Evolutionary conservation across 2,329 filamentous ascomycete species (phyloP), one percentile per base, ranked within the genome.

Genomic region (Penicillium nordicum): DNA sequence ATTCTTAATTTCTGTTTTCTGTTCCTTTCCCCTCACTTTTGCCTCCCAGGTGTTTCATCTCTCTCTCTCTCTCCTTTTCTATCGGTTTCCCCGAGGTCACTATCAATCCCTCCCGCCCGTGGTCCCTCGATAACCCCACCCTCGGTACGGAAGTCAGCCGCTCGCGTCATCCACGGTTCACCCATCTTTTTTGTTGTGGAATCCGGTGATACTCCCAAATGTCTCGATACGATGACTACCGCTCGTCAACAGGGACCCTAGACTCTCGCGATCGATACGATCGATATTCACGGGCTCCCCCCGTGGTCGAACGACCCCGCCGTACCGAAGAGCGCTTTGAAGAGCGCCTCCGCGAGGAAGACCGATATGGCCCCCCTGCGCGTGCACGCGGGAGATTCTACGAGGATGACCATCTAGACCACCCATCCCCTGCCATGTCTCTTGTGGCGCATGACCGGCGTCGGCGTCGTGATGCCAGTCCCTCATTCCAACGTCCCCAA

Each of bases 401-500:
- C 51, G 74, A 78, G 49, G 72, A 74, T 58, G 74, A 74, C 55
- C 73, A 74, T 52, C 67, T 77, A 52, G 61, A 68, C 71, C 62
- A 78, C 72, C 27, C 75, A 72, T 58, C 80, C 72, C 30, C 75
- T 72, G 59, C 80, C 29, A 80, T 79, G 54, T 79, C 82, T 7
- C 73, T 86, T 62, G 81, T 77, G 56, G 81, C 84, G 50, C 84
- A 82, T 44, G 79, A 82, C 50, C 73, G 78, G 63, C 84, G 84
- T 56, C 79, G 82, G 51, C 82, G 83, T 32, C 60, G 62, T 50
- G 82, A 83, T 10, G 82, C 81, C 3, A 75, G 79, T 52, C 75
- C 79, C 42, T 77, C 78, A 23, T 63, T 66, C 44, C 80, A 82
- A 34, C 82, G 88, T 44, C 92, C 91, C 2, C 80, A 80, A 30